phyloP scores from a whole-genome alignment of 164 flowering plant genomes.

The Vitis vinifera region ASM3070453v1 NC_081817.1:5248501-5249000 shows the following conservation, averaged over 20 bases:
- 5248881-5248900: slow-evolving; percentile 65
- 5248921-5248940: slow-evolving; percentile 59
- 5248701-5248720: slow-evolving; percentile 67
- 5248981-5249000: slow-evolving; percentile 54
- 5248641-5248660: slow-evolving; percentile 55
- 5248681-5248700: slow-evolving; percentile 64
- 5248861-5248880: slow-evolving; percentile 65
- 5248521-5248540: slow-evolving; percentile 84
- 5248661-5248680: slow-evolving; percentile 58
- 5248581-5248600: slow-evolving; percentile 88
- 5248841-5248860: slow-evolving; percentile 64
- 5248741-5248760: slow-evolving; percentile 60
- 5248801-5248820: slow-evolving; percentile 58
- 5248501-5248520: slow-evolving; percentile 77
- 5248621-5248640: slow-evolving; percentile 68
- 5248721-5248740: slow-evolving; percentile 69
- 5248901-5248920: slow-evolving; percentile 60
- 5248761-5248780: slow-evolving; percentile 59
- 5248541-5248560: slow-evolving; percentile 76
- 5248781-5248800: slow-evolving; percentile 62
- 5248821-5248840: slow-evolving; percentile 68
- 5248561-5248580: slow-evolving; percentile 78
- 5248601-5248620: slow-evolving; percentile 71
- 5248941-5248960: slow-evolving; percentile 69
- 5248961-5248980: slow-evolving; percentile 47